Base-by-base conservation (phyloP, 768 basidiomycete species). In the Mycena pura region DNA sequence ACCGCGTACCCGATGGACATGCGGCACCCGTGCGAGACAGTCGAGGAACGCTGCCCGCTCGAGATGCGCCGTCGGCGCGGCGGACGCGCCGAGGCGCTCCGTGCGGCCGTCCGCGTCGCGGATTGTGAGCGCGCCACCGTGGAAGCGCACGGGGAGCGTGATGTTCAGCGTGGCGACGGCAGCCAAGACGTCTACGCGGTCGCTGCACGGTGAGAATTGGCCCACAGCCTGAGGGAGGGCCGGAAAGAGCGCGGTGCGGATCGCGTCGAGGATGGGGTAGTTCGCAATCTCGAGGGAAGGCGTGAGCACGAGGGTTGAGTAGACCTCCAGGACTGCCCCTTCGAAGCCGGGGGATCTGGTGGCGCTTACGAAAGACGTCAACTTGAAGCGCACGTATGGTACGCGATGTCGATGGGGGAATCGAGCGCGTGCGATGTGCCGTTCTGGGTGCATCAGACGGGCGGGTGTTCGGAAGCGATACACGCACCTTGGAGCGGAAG, bases 381-480 rank as follows among this genome's bases (percentile, higher is more conserved):
- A 93, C n/a, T n/a, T n/a, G n/a, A n/a, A n/a, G 82, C 15, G 92
- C 86, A 90, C 15, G 86, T 82, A 70, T 85, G 86, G 67, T 89
- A 86, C 64, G 88, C 87, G 43, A 90, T 82, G 67, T 93, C 89
- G 60, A 93, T 84, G 5, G 92, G 92, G 69, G 92, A 93, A 70
- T 92, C 90, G 22, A 93, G 81, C 9, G 90, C 88, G 70, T 93
- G 90, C 0, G 89, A 87, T 61, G 91, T 89, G 29, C 89, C 91
- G 61, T 86, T 87, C 91, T 93, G 62, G 46, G 7, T 40, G n/a
- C 34, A 28, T 59, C 32, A 51, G 13, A 57, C 25, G 45, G 34
- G 45, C 60, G 54, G 31, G 19, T 24, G 17, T 10, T n/a, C n/a
- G n/a, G n/a, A n/a, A 28, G 34, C 7, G 40, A n/a, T n/a, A n/a